Evolutionary conservation across 345 rosid species (phyloP).

Genomic region (Dipteronia sinensis): DNA sequence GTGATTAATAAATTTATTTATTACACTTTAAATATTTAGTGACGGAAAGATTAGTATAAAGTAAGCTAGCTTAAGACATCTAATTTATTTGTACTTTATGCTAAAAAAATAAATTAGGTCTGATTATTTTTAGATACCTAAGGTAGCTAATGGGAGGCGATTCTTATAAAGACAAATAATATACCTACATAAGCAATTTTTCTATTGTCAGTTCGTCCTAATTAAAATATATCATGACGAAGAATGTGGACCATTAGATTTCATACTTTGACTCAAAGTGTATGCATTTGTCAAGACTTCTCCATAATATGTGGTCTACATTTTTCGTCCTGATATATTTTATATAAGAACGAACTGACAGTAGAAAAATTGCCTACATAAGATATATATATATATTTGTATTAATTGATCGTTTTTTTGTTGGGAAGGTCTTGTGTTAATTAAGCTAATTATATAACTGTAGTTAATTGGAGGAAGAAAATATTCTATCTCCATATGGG

Average conservation of each 20-base stretch:
- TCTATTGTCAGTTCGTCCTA: too few relatives aligned
- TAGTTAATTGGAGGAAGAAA: conserved; percentile 5
- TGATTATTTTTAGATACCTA: neutral
- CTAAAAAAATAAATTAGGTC: neutral
- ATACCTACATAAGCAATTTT: neutral
- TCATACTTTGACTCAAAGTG: too few relatives aligned
- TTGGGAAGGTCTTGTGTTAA: neutral
- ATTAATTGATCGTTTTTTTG: neutral
- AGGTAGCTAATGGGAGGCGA: neutral
- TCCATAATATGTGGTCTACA: too few relatives aligned
- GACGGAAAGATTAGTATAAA: neutral
- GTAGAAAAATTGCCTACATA: too few relatives aligned
- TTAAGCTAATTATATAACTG: neutral
- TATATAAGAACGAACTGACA: too few relatives aligned
- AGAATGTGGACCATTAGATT: too few relatives aligned
- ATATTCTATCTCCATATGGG: neutral
- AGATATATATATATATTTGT: neutral
- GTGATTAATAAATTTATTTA: neutral
- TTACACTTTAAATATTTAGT: neutral
- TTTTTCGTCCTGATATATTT: too few relatives aligned
- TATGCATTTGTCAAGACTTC: too few relatives aligned
- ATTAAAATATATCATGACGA: too few relatives aligned
- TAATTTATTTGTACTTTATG: neutral
- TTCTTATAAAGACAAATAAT: neutral
- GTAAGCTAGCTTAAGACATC: neutral